phyloP scores from a whole-genome alignment of 495 filamentous ascomycete genomes.

The Melanomma pulvis-pyrius region DNA sequence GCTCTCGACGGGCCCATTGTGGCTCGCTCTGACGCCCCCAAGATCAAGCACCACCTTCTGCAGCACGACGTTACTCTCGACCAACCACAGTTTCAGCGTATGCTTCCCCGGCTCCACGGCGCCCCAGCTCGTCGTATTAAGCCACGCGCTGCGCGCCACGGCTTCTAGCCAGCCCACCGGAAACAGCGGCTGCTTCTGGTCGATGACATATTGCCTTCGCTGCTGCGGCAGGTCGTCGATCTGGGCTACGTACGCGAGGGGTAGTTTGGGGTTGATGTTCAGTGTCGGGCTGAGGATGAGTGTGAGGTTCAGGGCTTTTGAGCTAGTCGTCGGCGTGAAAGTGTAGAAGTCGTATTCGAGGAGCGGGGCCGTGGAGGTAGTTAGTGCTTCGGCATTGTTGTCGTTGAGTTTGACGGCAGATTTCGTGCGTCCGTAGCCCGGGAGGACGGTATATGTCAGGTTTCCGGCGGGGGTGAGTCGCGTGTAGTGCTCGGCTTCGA shows the following conservation, averaged over 20 bases:
- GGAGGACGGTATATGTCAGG: constrained; percentile 49
- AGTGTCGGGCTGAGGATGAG: constrained; percentile 63
- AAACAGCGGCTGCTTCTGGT: constrained; percentile 46
- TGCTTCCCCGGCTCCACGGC: constrained; percentile 55
- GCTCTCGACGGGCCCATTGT: constrained; percentile 72
- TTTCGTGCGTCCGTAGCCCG: constrained; percentile 59
- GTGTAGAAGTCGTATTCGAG: constrained; percentile 69
- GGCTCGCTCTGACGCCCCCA: constrained; percentile 65
- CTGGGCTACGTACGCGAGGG: constrained; percentile 63
- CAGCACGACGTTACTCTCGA: constrained; percentile 67
- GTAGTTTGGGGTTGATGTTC: constrained; percentile 62
- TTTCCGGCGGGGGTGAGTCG: constrained; percentile 43
- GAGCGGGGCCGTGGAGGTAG: constrained; percentile 53
- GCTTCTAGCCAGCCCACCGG: constrained; percentile 61
- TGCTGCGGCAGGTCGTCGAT: constrained; percentile 54
- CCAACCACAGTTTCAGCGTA: constrained; percentile 62
- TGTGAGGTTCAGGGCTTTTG: constrained; percentile 59
- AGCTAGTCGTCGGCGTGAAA: constrained; percentile 49
- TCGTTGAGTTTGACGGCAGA: constrained; percentile 62
- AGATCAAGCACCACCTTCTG: constrained; percentile 70
- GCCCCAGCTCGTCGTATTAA: constrained; percentile 57
- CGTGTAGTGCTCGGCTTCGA: constrained; percentile 61
- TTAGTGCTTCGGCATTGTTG: constrained; percentile 53
- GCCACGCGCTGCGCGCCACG: constrained; percentile 64
- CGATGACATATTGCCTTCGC: constrained; percentile 55